Percentiles rank a stretch among this genome's conserved stretches.
Evolutionary conservation across 257 asterid genomes (phyloP).

Genomic region (Nicotiana sylvestris): DNA sequence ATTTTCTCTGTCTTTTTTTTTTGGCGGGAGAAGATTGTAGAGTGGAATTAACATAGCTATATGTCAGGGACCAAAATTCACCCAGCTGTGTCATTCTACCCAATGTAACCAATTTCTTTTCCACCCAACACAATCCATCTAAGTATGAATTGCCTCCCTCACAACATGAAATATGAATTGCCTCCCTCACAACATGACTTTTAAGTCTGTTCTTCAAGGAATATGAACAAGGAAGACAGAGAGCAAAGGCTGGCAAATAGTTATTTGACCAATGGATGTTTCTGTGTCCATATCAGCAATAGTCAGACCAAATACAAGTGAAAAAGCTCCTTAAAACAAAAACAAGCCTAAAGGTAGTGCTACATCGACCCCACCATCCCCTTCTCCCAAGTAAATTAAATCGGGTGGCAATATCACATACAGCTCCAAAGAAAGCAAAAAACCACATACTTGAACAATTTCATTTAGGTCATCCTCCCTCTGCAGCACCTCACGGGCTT

Average conservation of each 20-base stretch:
- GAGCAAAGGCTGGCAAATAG: neutral
- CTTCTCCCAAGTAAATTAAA: neutral
- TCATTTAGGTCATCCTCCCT: slow-evolving; percentile 93
- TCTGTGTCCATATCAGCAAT: neutral
- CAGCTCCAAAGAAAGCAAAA: neutral
- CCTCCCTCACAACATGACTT: neutral
- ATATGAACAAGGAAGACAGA: neutral
- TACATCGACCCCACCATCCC: neutral
- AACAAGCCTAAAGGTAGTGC: neutral
- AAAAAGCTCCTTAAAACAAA: neutral
- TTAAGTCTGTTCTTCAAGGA: neutral
- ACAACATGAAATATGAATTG: neutral
- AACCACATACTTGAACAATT: slow-evolving; percentile 41
- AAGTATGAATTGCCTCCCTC: slow-evolving; percentile 2
- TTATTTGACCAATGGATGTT: neutral
- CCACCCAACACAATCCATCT: neutral
- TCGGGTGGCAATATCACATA: neutral
- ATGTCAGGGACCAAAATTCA: neutral
- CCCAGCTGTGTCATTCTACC: neutral
- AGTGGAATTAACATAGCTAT: too few relatives aligned
- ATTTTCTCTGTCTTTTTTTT: too few relatives aligned
- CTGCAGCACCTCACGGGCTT: slow-evolving; percentile 98
- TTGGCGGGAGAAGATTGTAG: too few relatives aligned
- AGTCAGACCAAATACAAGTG: neutral
- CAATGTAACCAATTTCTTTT: neutral